Percentiles rank a stretch among this genome's conserved stretches.
Conservation (phyloP, 495 filamentous ascomycete species). For the Penicillium soppii region DNA sequence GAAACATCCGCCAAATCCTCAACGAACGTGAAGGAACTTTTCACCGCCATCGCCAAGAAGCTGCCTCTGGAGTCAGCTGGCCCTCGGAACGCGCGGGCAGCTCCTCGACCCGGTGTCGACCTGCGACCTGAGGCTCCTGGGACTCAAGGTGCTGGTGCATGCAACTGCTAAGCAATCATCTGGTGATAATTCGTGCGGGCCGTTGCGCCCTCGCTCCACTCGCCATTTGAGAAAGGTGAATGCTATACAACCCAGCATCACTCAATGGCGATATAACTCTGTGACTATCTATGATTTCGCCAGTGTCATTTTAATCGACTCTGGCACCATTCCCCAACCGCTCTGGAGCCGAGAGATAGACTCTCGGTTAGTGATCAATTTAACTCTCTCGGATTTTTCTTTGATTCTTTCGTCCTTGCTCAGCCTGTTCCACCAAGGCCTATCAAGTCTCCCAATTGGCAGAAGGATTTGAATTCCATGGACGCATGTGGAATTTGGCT, state of each 20-base stretch:
- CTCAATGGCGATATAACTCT: slow-evolving; percentile 2
- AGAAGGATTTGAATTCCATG: slow-evolving; percentile 16
- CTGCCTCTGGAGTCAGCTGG: slow-evolving; percentile 92
- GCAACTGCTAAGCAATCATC: slow-evolving; percentile 62
- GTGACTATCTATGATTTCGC: slow-evolving; percentile 12
- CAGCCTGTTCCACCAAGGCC: slow-evolving; percentile 3
- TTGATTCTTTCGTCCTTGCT: slow-evolving; percentile 21
- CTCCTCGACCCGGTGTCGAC: slow-evolving; percentile 76
- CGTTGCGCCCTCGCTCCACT: neutral
- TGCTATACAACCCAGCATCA: neutral
- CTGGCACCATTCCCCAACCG: slow-evolving; percentile 2
- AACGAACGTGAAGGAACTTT: slow-evolving; percentile 91
- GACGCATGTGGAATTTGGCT: slow-evolving; percentile 33
- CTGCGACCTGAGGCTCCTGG: slow-evolving; percentile 73
- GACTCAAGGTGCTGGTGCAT: slow-evolving; percentile 70
- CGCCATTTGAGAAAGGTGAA: neutral
- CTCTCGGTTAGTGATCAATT: slow-evolving; percentile 14
- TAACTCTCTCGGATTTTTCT: slow-evolving; percentile 20
- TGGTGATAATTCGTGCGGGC: neutral
- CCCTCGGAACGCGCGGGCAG: slow-evolving; percentile 74
- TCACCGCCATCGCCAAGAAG: slow-evolving; percentile 98
- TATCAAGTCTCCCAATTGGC: slow-evolving; percentile 9
- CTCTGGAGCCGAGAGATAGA: slow-evolving; percentile 11
- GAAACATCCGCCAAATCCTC: slow-evolving; percentile 97
- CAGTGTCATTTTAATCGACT: slow-evolving; percentile 2